Conservation (phyloP, 2,329 filamentous ascomycete genomes). For the Byssoonygena ceratinophila region DNA sequence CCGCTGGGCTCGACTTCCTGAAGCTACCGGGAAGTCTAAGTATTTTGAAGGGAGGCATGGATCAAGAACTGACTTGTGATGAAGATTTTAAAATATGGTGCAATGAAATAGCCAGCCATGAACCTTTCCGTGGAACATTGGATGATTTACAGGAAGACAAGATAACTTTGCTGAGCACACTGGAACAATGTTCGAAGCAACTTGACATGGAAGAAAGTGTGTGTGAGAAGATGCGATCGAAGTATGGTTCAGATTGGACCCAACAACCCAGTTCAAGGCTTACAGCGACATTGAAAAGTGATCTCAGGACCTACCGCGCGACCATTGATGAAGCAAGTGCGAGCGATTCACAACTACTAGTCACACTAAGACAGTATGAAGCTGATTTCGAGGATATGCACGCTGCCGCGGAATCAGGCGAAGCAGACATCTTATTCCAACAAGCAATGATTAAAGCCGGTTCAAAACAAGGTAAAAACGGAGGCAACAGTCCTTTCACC, state of each 20-base stretch:
- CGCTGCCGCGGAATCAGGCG: slow-evolving; percentile 71
- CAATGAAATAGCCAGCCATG: slow-evolving; percentile 77
- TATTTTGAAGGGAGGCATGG: slow-evolving; percentile 82
- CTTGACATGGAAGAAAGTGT: slow-evolving; percentile 95
- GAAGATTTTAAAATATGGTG: slow-evolving; percentile 92
- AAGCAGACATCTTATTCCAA: slow-evolving; percentile 82
- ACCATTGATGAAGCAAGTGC: slow-evolving; percentile 80
- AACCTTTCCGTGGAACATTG: slow-evolving; percentile 66
- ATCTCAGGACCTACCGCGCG: slow-evolving; percentile 77
- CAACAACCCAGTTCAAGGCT: slow-evolving; percentile 88
- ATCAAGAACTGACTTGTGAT: slow-evolving; percentile 78
- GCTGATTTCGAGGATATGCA: slow-evolving; percentile 92
- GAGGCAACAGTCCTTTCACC: slow-evolving; percentile 50
- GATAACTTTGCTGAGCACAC: slow-evolving; percentile 55
- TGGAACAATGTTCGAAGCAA: slow-evolving; percentile 76
- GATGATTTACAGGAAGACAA: slow-evolving; percentile 70
- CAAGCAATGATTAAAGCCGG: slow-evolving; percentile 71
- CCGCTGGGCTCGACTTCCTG: slow-evolving; percentile 83
- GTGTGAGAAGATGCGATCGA: slow-evolving; percentile 98
- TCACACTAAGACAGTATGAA: slow-evolving; percentile 76
- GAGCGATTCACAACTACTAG: slow-evolving; percentile 73
- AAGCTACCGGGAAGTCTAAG: slow-evolving; percentile 81
- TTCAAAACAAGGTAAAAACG: slow-evolving; percentile 45
- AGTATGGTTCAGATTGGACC: slow-evolving; percentile 92
- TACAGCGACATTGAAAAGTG: slow-evolving; percentile 74